Evolutionary conservation across 192 early-diverging fungal genomes (phyloP), one percentile per base, ranked within the genome.

Genomic region (Gamsiella multidivaricata): DNA sequence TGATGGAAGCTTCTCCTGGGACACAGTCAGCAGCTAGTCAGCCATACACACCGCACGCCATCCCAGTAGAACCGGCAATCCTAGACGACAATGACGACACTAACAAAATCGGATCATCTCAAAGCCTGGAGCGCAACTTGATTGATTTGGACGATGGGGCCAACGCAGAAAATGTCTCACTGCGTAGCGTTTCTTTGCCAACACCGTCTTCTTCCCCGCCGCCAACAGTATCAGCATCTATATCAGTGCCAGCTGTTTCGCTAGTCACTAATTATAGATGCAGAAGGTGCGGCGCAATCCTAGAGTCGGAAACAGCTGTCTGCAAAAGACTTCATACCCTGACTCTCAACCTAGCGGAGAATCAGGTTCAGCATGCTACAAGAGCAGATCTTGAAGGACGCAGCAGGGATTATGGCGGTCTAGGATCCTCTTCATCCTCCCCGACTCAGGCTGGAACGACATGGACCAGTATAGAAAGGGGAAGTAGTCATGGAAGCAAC

Each of bases 291-390:
- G 63, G 63, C 1, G 63, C 55, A 9, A 59, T 25, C 2, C 42
- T 74, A 2, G 56, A 65, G 2, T 74, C 71, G 5, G 71, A 65
- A 8, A 74, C 71, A 11, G 62, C 71, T 10, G 56, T 33, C 5
- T 74, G 71, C 22, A 74, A 61, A 25, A 33, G 56, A 33, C 22
- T 66, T 20, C 63, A 74, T 46, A 39, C 64, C 5, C 63, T 37
- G 0, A 8, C 37, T 5, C 10, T 50, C 5, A 25, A 33, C 4
- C n/a, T 45, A 10, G 28, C 54, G 2, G 63, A 74, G 25, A 41
- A 20, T 17, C 71, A 74, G 22, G 28, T 54, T 3, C 56, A 31
- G 4, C 26, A 54, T 11, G 63, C 50, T 8, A 74, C 57, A 0
- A 32, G 18, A 5, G 37, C 41, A 2, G 69, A 63, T 47, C 34